Conservation (phyloP, 2,329 filamentous ascomycete species). For the Arachnomyces sp. region DNA sequence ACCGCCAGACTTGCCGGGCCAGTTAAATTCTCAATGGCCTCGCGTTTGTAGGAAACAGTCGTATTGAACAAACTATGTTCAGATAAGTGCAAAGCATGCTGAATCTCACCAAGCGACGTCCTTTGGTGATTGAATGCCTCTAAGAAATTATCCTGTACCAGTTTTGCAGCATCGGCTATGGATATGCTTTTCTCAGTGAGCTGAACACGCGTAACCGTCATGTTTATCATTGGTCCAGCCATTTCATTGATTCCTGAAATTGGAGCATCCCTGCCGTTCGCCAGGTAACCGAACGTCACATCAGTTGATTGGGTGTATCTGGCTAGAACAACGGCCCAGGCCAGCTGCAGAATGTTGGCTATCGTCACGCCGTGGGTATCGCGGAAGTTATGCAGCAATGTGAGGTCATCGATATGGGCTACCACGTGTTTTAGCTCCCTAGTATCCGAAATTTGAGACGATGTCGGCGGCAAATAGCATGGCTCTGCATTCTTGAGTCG, state of each 20-base stretch:
- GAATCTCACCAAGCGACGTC: constrained; percentile 11
- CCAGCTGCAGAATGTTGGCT: constrained; percentile 7
- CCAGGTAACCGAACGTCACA: constrained; percentile 24
- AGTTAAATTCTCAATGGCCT: too few species aligned
- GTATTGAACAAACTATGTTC: constrained; percentile 13
- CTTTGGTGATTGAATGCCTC: constrained; percentile 11
- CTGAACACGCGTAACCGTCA: constrained; percentile 21
- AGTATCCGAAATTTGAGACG: neutral
- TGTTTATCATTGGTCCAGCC: constrained; percentile 39
- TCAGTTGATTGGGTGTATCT: constrained; percentile 14
- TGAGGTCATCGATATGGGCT: constrained; percentile 6
- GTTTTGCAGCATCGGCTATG: constrained; percentile 6
- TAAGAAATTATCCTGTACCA: constrained; percentile 11
- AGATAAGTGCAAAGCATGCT: constrained; percentile 9
- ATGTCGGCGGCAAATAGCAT: constrained; percentile 12
- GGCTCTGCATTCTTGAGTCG: constrained; percentile 18
- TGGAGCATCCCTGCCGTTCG: constrained; percentile 29
- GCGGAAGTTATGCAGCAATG: constrained; percentile 10
- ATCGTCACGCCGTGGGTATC: constrained; percentile 13
- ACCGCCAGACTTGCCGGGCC: too few species aligned
- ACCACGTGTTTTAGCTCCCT: constrained; percentile 4
- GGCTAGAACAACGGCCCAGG: constrained; percentile 12
- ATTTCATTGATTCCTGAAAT: constrained; percentile 31
- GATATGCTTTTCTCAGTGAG: constrained; percentile 10
- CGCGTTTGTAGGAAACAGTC: constrained; percentile 10